Conservation (phyloP, 1,139 yeast species). For the Kodamaea fungicola region DNA sequence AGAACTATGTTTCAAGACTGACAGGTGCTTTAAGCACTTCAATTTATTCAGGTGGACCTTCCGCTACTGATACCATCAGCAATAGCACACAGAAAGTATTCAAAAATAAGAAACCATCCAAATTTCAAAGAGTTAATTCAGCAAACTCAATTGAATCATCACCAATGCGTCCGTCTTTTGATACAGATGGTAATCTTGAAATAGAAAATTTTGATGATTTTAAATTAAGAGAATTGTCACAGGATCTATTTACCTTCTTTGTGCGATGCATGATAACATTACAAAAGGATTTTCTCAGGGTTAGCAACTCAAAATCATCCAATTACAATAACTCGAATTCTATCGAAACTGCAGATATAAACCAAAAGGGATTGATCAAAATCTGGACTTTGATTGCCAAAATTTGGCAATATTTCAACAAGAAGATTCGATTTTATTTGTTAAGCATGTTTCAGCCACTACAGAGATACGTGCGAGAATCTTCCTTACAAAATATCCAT, state of each 20-base stretch:
- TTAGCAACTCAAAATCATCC: slow-evolving; percentile 3
- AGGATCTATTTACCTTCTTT: slow-evolving; percentile 28
- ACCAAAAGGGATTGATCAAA: slow-evolving; percentile 2
- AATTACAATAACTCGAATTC: background rate
- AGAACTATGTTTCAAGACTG: slow-evolving; percentile 16
- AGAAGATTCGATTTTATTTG: slow-evolving; percentile 26
- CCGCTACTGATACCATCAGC: background rate
- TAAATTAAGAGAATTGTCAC: slow-evolving; percentile 28
- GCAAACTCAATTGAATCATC: slow-evolving; percentile 3
- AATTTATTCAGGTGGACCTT: background rate
- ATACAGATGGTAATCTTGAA: background rate
- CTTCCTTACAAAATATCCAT: slow-evolving; percentile 11
- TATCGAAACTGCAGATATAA: slow-evolving; percentile 2
- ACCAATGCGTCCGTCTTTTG: slow-evolving; percentile 1
- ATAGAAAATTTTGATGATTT: slow-evolving; percentile 26
- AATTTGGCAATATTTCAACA: slow-evolving; percentile 33
- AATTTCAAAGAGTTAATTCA: slow-evolving; percentile 9
- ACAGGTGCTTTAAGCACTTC: background rate
- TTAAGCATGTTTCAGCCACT: slow-evolving; percentile 30
- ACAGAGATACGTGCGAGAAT: slow-evolving; percentile 20
- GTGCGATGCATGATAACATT: slow-evolving; percentile 21
- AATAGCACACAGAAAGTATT: slow-evolving; percentile 3
- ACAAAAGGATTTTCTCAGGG: slow-evolving; percentile 18
- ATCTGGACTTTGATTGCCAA: slow-evolving; percentile 11
- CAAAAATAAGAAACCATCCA: slow-evolving; percentile 9